Evolutionary conservation across 2,329 filamentous ascomycete species (phyloP).

Genomic region (Alternaria alternata): DNA sequence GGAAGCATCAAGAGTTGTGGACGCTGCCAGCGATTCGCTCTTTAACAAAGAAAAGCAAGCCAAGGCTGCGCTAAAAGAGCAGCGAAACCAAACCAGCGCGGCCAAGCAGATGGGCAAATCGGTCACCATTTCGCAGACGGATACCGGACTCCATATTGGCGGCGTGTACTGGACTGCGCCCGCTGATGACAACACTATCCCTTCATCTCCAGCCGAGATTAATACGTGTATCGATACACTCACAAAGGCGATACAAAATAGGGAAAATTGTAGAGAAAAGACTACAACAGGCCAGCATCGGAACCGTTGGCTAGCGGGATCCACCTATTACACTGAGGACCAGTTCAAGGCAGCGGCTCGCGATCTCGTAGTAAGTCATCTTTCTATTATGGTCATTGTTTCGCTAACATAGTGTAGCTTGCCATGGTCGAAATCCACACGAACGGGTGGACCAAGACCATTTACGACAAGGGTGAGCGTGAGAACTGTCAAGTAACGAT

Average conservation of each 20-base stretch:
- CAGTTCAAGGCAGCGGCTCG: constrained; percentile 6
- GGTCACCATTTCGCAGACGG: neutral
- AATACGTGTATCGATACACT: neutral
- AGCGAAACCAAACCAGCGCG: neutral
- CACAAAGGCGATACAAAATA: constrained; percentile 14
- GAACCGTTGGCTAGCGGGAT: constrained; percentile 14
- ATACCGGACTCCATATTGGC: neutral
- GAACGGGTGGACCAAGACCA: constrained; percentile 16
- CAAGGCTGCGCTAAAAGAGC: neutral
- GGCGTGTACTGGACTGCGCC: neutral
- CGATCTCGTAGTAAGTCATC: constrained; percentile 11
- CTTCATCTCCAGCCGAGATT: neutral
- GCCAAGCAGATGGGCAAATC: neutral
- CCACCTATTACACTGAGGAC: constrained; percentile 4
- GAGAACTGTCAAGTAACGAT: constrained; percentile 11
- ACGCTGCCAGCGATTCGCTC: neutral
- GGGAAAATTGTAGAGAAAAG: constrained; percentile 6
- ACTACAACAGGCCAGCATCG: neutral
- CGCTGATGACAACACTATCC: constrained; percentile 2
- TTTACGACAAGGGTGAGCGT: constrained; percentile 15
- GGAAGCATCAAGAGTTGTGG: neutral
- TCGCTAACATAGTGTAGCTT: constrained; percentile 2
- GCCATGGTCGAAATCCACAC: constrained; percentile 13
- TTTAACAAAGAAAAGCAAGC: neutral
- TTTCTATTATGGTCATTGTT: neutral